Base-by-base conservation (phyloP, 202 grass and related monocot genomes). In the Setaria italica region DNA sequence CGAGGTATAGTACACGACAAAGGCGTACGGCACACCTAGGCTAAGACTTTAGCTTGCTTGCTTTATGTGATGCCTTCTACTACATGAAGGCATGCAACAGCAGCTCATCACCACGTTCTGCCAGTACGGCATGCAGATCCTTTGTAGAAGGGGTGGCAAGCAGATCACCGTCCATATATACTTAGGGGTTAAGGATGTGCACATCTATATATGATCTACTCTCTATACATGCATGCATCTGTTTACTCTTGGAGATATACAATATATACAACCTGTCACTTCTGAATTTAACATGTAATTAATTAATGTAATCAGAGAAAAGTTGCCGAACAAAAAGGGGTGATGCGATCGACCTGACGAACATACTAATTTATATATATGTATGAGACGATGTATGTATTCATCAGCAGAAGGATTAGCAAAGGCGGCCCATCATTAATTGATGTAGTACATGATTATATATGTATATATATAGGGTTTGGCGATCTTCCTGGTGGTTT, bases 401-500 rank as follows among this genome's bases (percentile, higher is more conserved):
- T 82, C 30, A 16, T 11, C 54, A 56, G 43, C 71, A 79, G 50
- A 66, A 41, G 57, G 57, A 55, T 50, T n/a, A 30, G 39, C 58
- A 30, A 68, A 88, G 47, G 8, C 8, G 30, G 48, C 16, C 19
- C 15, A 46, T 67, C 50, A 20, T 58, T 58, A 46, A 46, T 46
- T 46, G 8, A 45, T 46, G 43, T 8, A 46, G 62, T 39, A 19
- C 16, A 70, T 41, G 42, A 58, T 75, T 76, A 21, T 56, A 68
- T 49, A 51, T 30, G 48, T 81, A 45, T 45, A 74, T 43, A 47
- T 34, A 25, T 37, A 37, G 35, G 39, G 33, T 25, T 45, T 63
- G 9, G 63, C 67, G 30, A 39, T 87, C 78, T 85, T 85, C 72
- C 50, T 87, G 82, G 80, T 80, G 85, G 80, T 67, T 87, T 84